Evolutionary conservation across 345 rosid species (phyloP), one percentile per base, ranked within the genome.

Genomic region (Gossypium mustelinum): DNA sequence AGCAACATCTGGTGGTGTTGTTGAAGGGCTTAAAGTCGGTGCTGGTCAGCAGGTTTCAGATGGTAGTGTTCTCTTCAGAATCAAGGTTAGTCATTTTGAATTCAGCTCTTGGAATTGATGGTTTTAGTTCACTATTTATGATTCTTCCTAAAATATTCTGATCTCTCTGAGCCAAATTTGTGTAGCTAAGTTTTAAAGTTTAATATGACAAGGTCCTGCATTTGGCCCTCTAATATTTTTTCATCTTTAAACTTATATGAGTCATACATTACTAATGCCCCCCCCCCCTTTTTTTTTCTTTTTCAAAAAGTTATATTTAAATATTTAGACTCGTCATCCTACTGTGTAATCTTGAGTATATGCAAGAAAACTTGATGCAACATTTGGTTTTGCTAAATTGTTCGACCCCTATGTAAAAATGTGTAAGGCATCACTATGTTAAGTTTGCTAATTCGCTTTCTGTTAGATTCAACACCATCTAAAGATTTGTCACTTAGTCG

Each of bases 1-100:
- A 86, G 90, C 98, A 66, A 88, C 92, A 22, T 77, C 80, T 58
- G 72, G 90, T 77, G 98, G 98, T 50, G 76, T 29, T 71, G 83
- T 92, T 70, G 85, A 82, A 41, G 95, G 90, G 73, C 98, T 94
- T 75, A 79, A 80, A 82, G 87, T 84, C 18, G 79, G 78, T 29
- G 87, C 87, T 72, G 97, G 98, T 20, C 92, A 89, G 69, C 98
- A 94, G 77, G 87, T 92, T 83, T 86, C 87, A 10, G 97, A 92
- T 77, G 73, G 88, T 57, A 81, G 90, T 75, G 79, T 82, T 75
- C 91, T 92, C 69, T 91, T 92, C 85, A 82, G 78, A 61, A 79
- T 94, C 84, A 86, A 90, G 94, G 97, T 92, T 81, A 80, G 82
- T 68, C 12, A 43, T 74, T 47, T 73, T 50, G 9, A 62, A 16